Evolutionary conservation across 495 filamentous ascomycete species (phyloP), one percentile per base, ranked within the genome.

Genomic region (Xylaria intraflava): DNA sequence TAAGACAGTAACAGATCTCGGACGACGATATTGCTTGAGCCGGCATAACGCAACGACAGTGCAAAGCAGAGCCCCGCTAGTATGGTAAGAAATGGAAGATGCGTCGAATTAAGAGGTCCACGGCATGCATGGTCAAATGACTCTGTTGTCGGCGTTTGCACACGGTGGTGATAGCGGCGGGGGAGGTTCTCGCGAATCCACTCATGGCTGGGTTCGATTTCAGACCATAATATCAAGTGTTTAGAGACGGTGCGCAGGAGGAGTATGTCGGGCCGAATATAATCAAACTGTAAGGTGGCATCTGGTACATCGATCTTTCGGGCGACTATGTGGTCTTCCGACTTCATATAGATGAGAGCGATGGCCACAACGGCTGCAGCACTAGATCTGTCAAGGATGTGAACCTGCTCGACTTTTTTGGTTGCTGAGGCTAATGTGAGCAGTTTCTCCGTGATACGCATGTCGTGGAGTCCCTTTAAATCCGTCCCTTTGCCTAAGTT

Each of bases 281-380:
- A 95, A 63, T 96, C 94, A 64, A 95, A 96, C 46, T 96, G 88
- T 50, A 91, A 77, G 14, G 85, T 72, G 0, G 91, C 89, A 59
- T 96, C 87, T 5, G 94, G 93, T 1, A 96, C 83, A 65, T 96
- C 89, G 33, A 99, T 85, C 72, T 95, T 97, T 49, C 84, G 81
- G 3, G 93, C 94, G 42, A 99, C 74, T n/a, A 83, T 81, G 49
- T 84, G 79, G 62, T 99, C 87, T 50, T 92, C 86, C 0, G 94
- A 89, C 66, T 96, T 97, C 90, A 99, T 94, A 68, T 90, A 99
- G 41, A 97, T 92, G 36, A 97, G 79, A n/a, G 89, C 83, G 44
- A 96, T 77, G 2, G 93, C 90, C 44, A 97, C 78, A 2, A 89
- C 90, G 1, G 93, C 90, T 36, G 85, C 92, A 29, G 93, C 87